phyloP scores from a whole-genome alignment of 1,139 yeast species.

The Pichia sp. region DNA sequence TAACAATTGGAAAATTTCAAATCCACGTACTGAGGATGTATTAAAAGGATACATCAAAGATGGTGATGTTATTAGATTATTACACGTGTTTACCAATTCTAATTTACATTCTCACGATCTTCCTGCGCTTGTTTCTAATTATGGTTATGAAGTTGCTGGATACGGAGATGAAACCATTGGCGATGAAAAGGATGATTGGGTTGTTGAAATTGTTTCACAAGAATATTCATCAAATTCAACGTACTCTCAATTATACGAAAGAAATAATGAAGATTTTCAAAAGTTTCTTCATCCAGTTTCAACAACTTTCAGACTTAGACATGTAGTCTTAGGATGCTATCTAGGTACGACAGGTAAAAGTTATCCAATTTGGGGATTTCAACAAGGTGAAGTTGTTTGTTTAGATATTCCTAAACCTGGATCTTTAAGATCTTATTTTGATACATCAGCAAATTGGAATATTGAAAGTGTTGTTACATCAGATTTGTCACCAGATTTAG shows the following conservation, averaged over 20 bases:
- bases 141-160: conserved; percentile 57
- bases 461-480: conserved; percentile 59
- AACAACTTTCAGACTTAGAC: conserved; percentile 59
- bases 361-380: conserved; percentile 77
- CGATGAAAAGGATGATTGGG: conserved; percentile 68
- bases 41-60: conserved; percentile 29
- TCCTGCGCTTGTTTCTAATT: conserved; percentile 41
- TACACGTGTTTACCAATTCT: conserved; percentile 46
- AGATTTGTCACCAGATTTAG: conserved; percentile 34
- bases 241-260: conserved; percentile 35
- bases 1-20: conserved; percentile 55
- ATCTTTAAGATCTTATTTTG: conserved; percentile 35
- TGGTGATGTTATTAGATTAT: conserved; percentile 51
- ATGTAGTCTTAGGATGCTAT: conserved; percentile 61
- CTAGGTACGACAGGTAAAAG: conserved; percentile 65
- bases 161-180: conserved; percentile 52
- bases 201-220: conserved; percentile 57
- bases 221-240: conserved; percentile 43
- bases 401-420: conserved; percentile 34
- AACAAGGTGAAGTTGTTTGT: conserved; percentile 75
- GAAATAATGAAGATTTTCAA: conserved; percentile 26
- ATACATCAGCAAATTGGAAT: conserved; percentile 78
- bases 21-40: conserved; percentile 29
- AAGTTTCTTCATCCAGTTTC: conserved; percentile 55
- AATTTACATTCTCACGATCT: conserved; percentile 61